These are phyloP conservation scores for Graphiopsis chlorocephala DNA, from an alignment of 2,329 filamentous ascomycete species.

Conservation along the genomic window DNA sequence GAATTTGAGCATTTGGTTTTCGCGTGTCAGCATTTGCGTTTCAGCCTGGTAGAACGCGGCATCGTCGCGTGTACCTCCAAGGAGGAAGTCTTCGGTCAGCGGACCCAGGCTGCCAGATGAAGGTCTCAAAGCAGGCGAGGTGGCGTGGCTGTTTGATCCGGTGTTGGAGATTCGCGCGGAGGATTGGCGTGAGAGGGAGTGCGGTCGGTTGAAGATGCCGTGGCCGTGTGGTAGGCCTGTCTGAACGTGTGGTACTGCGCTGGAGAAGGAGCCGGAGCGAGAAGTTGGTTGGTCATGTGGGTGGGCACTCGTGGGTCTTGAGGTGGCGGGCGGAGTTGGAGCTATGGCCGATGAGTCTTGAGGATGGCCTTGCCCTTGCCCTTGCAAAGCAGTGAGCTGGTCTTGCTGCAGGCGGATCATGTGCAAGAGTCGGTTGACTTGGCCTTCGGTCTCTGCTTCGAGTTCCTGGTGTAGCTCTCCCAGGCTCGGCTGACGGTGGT, in stretches of 20 bases:
- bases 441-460: constrained; percentile 74
- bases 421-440: constrained; percentile 73
- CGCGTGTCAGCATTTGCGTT: constrained; percentile 71
- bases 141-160: constrained; percentile 26
- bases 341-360: constrained; percentile 25
- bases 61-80: constrained; percentile 65
- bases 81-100: constrained; percentile 54
- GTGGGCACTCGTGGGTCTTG: constrained; percentile 44
- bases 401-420: constrained; percentile 76
- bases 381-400: constrained; percentile 62
- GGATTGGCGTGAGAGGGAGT: constrained; percentile 44
- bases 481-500: constrained; percentile 66
- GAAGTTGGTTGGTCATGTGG: constrained; percentile 26
- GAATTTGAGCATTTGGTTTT: constrained; percentile 79
- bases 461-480: constrained; percentile 77
- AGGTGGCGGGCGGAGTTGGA: constrained; percentile 31
- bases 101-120: constrained; percentile 51
- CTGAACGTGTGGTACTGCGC: constrained; percentile 13
- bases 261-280: constrained; percentile 24
- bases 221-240: constrained; percentile 15
- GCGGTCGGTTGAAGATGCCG: constrained; percentile 29
- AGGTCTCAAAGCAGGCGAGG: constrained; percentile 51
- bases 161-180: constrained; percentile 36
- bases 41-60: constrained; percentile 79
- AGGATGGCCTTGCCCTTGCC: constrained; percentile 3